Evolutionary conservation across 2,329 filamentous ascomycete genomes (phyloP), one percentile per base, ranked within the genome.

Genomic region (Fusarium circinatum): DNA sequence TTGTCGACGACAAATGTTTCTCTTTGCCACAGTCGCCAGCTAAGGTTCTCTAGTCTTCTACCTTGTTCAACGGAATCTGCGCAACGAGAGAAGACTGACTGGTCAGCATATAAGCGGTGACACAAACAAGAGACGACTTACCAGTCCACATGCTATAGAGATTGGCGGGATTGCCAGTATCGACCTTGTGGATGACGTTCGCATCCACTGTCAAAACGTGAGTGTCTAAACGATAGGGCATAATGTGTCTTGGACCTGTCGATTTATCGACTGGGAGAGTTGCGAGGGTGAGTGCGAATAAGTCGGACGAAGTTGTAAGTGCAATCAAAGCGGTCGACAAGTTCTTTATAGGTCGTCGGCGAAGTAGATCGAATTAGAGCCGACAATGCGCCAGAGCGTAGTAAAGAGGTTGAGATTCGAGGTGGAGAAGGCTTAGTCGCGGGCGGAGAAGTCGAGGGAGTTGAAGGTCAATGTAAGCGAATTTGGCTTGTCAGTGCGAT

Each of bases 121-220:
- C 48, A 51, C 20, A 20, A 32, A 15, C 15, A 36, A 42, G 55
- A 58, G 42, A 63, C n/a, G 30, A 88, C 93, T 89, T 85, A 97
- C 95, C 94, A 82, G 94, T 96, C 95, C 95, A 98, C 90, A 98
- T 97, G 86, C 94, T 95, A 85, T 96, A 97, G 58, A 98, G 90
- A 81, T 95, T 97, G 84, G 97, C 94, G 34, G 94, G 92, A 82
- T 97, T 97, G 76, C 92, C 89, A 3, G 96, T 98, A 84, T 98
- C 95, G 79, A 98, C 94, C 82, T 97, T 94, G 87, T 96, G 94
- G 82, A 99, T 95, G 77, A 96, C 93, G 81, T 92, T 94, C 74
- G 94, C 92, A 86, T 98, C 95, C 82, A 98, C 93, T 72, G 94
- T 95, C 80, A 98, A 88, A 82, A 98, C 93, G 79, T 96, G 93